A percentile compares a stretch with the other conserved stretches of the same genome.
Conservation (phyloP, 1,284 basidiomycete genomes). For the Mycena sp. region DNA sequence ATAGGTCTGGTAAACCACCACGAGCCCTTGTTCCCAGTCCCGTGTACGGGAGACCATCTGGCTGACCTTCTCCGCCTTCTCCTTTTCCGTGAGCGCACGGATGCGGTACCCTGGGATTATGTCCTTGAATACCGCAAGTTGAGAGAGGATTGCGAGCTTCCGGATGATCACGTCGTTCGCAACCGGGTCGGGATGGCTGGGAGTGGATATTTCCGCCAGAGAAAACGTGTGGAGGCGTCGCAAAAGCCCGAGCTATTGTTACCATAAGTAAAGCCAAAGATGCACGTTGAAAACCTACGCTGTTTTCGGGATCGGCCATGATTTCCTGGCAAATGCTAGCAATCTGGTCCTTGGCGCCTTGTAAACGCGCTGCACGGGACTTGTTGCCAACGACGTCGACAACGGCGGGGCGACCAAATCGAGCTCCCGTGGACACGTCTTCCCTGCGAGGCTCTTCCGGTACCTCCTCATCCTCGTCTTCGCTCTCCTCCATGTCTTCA, state of each 20-base stretch:
- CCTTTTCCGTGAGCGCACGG: conserved; percentile 88
- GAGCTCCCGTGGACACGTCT: conserved; percentile 80
- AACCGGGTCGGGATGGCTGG: conserved; percentile 74
- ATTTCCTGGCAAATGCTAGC: conserved; percentile 92
- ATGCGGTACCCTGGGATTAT: conserved; percentile 94
- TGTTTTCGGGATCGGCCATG: conserved; percentile 86
- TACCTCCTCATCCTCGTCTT: conserved; percentile 53
- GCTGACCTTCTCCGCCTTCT: conserved; percentile 93
- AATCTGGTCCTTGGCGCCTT: conserved; percentile 90
- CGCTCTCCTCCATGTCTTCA: conserved; percentile 54
- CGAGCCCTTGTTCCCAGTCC: conserved; percentile 97
- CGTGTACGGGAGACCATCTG: conserved; percentile 92
- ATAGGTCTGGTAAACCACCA: conserved; percentile 90
- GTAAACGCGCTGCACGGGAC: conserved; percentile 78
- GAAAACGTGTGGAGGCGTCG: conserved; percentile 90
- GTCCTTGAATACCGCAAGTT: conserved; percentile 96
- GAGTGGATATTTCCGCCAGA: conserved; percentile 74
- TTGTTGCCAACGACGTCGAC: conserved; percentile 77
- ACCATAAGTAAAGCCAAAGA: conserved; percentile 26
- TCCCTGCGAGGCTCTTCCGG: conserved; percentile 55
- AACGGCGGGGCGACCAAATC: conserved; percentile 86
- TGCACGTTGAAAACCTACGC: conserved; percentile 57
- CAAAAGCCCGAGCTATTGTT: conserved; percentile 80
- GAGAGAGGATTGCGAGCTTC: conserved; percentile 89
- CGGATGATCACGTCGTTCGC: conserved; percentile 87